Evolutionary conservation across 2,329 filamentous ascomycete species (phyloP), one percentile per base, ranked within the genome.

Genomic region (Hypoxylon sp.): DNA sequence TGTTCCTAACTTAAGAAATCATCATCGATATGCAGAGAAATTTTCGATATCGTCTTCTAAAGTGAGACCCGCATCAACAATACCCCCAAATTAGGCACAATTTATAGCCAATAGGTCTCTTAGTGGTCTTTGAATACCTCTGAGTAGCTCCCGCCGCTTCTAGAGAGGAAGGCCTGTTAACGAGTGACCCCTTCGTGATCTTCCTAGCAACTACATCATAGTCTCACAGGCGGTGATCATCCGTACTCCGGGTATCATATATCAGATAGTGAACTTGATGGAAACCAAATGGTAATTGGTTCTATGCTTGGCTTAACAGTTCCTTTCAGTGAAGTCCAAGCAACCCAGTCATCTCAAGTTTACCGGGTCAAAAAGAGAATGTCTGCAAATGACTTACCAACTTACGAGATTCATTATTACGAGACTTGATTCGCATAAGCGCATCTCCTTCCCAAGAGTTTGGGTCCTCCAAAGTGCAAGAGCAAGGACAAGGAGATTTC

Each of bases 121-220:
- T 10, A 29, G 5, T 37, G 8, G 9, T 46, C 10, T 24, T 14
- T 26, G 52, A 31, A 31, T 48, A 26, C 46, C 33, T 22, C 33
- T 19, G 22, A 17, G 10, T 14, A 22, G 22, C 10, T 54, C 17
- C 26, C 10, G 17, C 47, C 22, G 24, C 22, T 33, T 35, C 24
- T 5, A 37, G 31, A 57, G 26, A 51, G 57, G 26, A 26, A 33
- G 35, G 24, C 48, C 29, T 37, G 29, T 68, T 58, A 17, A 65
- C 65, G 60, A 55, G 55, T 64, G 51, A 59, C 50, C 3, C 29
- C 51, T 59, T 54, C 60, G 53, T 53, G 60, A 59, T 69, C 47
- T 37, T 69, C 59, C 3, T 53, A 31, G 31, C 35, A 44, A 51
- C n/a, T 51, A 53, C 54, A 57, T 35, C 29, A 46, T 31, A 39